A percentile compares a stretch with the other conserved stretches of the same genome.
Conservation (phyloP, 2,329 filamentous ascomycete genomes). For the Trichoderma atrobrunneum region DNA sequence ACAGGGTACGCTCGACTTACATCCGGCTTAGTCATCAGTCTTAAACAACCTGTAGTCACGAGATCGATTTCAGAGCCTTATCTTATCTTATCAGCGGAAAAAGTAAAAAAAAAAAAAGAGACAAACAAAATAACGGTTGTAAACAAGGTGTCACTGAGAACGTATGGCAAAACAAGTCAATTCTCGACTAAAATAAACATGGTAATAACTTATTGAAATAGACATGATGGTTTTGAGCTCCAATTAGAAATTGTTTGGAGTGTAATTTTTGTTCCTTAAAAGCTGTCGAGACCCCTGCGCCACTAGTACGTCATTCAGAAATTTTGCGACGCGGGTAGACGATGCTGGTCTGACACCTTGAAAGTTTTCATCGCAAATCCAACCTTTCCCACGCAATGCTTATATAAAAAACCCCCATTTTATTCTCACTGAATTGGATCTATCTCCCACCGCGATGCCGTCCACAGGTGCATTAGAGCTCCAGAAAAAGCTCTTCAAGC, state of each 20-base stretch:
- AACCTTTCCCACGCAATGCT: neutral
- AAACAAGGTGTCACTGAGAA: neutral
- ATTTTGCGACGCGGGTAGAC: neutral
- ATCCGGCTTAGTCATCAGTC: neutral
- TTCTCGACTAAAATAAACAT: neutral
- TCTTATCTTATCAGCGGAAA: neutral
- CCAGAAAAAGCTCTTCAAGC: conserved; percentile 38
- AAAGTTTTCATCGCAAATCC: neutral
- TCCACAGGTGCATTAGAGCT: conserved; percentile 32
- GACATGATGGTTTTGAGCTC: neutral
- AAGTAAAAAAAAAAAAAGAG: neutral
- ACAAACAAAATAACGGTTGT: neutral
- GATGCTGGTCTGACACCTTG: neutral
- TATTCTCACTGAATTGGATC: neutral
- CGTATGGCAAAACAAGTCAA: neutral
- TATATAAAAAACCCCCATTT: neutral
- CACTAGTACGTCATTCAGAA: conserved; percentile 10
- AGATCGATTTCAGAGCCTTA: neutral
- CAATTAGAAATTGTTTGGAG: neutral
- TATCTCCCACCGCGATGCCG: conserved; percentile 21
- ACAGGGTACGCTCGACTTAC: neutral
- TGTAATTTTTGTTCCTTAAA: neutral
- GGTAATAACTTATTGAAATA: neutral
- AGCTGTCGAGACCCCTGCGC: neutral
- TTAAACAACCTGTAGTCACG: neutral